Evolutionary conservation across 805 yeast genomes (phyloP).

Genomic region (Scheffersomyces lignosus): DNA sequence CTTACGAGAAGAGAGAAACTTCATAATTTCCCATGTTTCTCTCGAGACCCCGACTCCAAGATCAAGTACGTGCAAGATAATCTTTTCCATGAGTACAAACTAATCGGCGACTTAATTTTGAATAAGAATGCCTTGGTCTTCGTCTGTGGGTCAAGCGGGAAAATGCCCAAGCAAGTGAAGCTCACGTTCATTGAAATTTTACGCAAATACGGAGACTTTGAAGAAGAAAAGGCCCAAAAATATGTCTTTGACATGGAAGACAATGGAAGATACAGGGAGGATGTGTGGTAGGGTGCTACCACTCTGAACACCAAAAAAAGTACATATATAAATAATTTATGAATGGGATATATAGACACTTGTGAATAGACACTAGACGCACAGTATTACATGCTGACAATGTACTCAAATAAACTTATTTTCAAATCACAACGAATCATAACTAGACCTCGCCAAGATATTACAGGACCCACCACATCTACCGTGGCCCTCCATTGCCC

Average conservation of each 20-base stretch:
- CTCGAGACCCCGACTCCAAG: constrained; percentile 45
- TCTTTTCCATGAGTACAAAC: constrained; percentile 50
- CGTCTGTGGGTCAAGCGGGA: constrained; percentile 91
- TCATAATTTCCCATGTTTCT: constrained; percentile 40
- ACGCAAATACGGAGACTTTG: constrained; percentile 42
- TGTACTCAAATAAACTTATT: too few relatives aligned
- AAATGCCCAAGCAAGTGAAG: constrained; percentile 88
- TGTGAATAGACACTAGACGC: too few relatives aligned
- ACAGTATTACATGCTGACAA: too few relatives aligned
- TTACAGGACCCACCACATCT: too few relatives aligned
- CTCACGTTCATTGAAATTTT: constrained; percentile 71
- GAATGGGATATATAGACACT: too few relatives aligned
- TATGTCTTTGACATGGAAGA: constrained; percentile 61
- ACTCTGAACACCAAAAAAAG: too few relatives aligned
- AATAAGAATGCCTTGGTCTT: constrained; percentile 62
- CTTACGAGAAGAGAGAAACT: constrained; percentile 36
- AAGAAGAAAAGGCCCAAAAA: constrained; percentile 47
- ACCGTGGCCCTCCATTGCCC: too few relatives aligned
- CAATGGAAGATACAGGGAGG: constrained; percentile 72
- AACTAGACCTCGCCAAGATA: too few relatives aligned
- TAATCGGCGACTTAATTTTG: constrained; percentile 53
- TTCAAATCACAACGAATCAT: too few relatives aligned
- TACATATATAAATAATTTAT: too few relatives aligned
- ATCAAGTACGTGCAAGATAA: constrained; percentile 74
- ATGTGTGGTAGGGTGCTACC: constrained; percentile 77